A percentile compares a stretch with the other conserved stretches of the same genome.
These are phyloP conservation scores for Cordyceps fumosorosea DNA, from an alignment of 2,329 filamentous ascomycete species.

Conservation along the genomic window DNA sequence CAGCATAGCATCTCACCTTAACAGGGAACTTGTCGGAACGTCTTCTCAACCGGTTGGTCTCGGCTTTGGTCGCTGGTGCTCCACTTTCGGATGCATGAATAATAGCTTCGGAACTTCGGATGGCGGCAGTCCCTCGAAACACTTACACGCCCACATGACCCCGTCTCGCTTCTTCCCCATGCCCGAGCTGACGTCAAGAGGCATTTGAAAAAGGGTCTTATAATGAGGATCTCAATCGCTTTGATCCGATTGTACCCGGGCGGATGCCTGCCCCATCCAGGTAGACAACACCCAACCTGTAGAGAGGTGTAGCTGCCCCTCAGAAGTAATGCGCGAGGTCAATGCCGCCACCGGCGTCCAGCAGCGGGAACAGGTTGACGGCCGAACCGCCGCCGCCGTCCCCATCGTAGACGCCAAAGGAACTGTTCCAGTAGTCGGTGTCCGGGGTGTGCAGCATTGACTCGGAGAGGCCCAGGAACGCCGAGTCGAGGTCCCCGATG, in stretches of 20 bases:
- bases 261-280: not conserved
- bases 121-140: not conserved
- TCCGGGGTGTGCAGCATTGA: constrained; percentile 36
- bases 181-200: not conserved
- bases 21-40: not conserved
- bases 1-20: not conserved
- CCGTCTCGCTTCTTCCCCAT: not conserved
- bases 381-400: constrained; percentile 35
- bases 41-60: not conserved
- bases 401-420: constrained; percentile 27
- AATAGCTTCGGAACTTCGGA: constrained; percentile 7
- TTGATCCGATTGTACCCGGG: not conserved
- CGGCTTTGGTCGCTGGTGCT: not conserved
- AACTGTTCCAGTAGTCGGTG: constrained; percentile 31
- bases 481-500: constrained; percentile 30
- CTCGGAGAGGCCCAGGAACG: constrained; percentile 32
- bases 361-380: constrained; percentile 44
- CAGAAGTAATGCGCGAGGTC: constrained; percentile 39
- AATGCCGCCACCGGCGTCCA: constrained; percentile 47
- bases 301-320: not conserved
- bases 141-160: not conserved
- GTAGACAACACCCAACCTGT: not conserved
- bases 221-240: not conserved
- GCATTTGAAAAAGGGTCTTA: not conserved
- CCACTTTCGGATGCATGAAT: not conserved